Base-by-base conservation (phyloP, 192 early-diverging fungal genomes). In the Backusella tarrabulga region DNA sequence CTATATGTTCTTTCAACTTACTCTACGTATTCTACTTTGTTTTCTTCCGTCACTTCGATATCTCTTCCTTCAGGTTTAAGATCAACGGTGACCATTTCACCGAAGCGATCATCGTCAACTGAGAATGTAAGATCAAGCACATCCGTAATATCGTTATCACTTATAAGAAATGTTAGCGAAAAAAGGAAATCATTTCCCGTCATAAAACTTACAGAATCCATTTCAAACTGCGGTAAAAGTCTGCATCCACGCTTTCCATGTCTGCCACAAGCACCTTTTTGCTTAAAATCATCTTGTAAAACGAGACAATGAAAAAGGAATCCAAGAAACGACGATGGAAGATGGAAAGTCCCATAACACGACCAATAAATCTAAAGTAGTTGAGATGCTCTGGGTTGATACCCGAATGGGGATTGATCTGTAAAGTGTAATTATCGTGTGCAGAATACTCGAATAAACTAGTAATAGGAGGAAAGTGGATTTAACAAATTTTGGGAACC, bases 311-410 rank as follows among this genome's bases (percentile, higher is more conserved):
- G 74, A 98, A 99, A 87, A 97, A 99, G 1, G 97, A 94, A 73
- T 98, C 97, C 69, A 99, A 87, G 86, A 97, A 97, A 21, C 97
- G 91, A 71, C 97, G 95, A 85, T 99, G 97, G 92, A 98, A 98
- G 46, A 99, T 96, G 8, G 96, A 93, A 78, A 99, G 84, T 8
- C 97, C 97, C 79, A 98, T 93, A 29, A 96, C 93, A 68, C 97
- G 95, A 6, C 97, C 97, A 81, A 99, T 99, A 77, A 99, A 99
- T 83, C 93, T 93, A 87, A 98, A 99, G 87, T 98, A 97, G 83
- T 96, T 96, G 68, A 99, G 87, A 88, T 99, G 97, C 78, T 99
- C 97, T 36, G 97, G 95, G 80, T 99, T 97, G 75, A 99, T 91
- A 63, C 87, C 92, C 11, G 95, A 97, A 84, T 98, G 91, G 34